Evolutionary conservation across 257 asterid species (phyloP).

Genomic region (Apocynum venetum): DNA sequence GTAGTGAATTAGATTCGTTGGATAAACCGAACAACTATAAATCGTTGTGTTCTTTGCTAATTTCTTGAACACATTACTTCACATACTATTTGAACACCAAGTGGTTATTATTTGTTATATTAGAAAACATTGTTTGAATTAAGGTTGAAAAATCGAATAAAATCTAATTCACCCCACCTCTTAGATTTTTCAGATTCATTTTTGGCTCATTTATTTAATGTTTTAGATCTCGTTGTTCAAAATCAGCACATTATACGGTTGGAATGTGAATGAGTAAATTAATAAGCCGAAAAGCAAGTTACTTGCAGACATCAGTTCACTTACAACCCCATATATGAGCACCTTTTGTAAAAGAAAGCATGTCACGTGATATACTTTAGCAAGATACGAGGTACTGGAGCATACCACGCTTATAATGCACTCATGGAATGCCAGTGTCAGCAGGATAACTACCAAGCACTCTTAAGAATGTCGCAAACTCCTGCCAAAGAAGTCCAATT

Average conservation of each 20-base stretch:
- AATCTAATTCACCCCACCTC: too few species aligned
- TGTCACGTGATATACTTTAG: neutral
- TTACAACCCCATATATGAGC: neutral
- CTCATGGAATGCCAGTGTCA: conserved; percentile 65
- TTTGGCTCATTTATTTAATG: neutral
- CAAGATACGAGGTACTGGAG: neutral
- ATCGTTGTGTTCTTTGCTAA: too few species aligned
- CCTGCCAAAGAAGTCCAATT: conserved; percentile 48
- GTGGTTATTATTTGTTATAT: too few species aligned
- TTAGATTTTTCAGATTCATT: neutral
- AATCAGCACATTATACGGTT: neutral
- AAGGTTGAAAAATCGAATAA: too few species aligned
- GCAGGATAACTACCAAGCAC: conserved; percentile 98
- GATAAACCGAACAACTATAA: too few species aligned
- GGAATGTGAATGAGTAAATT: neutral
- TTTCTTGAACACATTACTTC: too few species aligned
- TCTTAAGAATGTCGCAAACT: conserved; percentile 85
- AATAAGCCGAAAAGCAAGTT: neutral
- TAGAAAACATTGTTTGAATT: too few species aligned
- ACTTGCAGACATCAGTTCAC: neutral
- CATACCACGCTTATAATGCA: conserved; percentile 28
- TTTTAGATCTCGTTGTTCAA: neutral
- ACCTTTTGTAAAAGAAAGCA: neutral
- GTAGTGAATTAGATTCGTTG: too few species aligned
- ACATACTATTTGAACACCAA: too few species aligned